These are phyloP conservation scores for Cicer arietinum DNA, from an alignment of 306 rosid genomes.

Conservation along the genomic window DNA sequence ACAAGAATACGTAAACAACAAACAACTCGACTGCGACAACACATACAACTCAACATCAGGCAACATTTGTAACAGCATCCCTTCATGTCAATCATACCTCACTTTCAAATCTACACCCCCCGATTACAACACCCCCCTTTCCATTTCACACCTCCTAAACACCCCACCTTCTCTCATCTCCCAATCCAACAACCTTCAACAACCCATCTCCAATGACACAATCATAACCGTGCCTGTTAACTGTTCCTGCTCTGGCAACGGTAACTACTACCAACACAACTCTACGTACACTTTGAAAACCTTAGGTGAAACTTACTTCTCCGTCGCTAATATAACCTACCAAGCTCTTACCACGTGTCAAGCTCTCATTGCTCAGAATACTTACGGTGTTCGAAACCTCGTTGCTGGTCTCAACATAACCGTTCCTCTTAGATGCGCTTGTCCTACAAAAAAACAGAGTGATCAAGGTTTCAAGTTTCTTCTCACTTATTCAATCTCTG, in stretches of 20 bases:
- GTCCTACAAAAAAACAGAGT: conserved; percentile 58
- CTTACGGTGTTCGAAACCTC: conserved; percentile 16
- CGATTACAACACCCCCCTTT: conserved; percentile 42
- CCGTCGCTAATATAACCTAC: conserved; percentile 65
- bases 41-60: conserved; percentile 49
- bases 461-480: conserved; percentile 58
- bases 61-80: conserved; percentile 52
- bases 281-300: conserved; percentile 44
- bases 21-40: conserved; percentile 58
- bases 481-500: conserved; percentile 51
- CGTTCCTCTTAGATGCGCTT: conserved; percentile 75
- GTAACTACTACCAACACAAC: conserved; percentile 56
- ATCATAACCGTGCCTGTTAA: conserved; percentile 57
- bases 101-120: conserved; percentile 61
- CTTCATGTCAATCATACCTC: conserved; percentile 64
- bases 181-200: conserved; percentile 54
- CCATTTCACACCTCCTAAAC: conserved; percentile 54
- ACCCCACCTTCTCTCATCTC: conserved; percentile 46
- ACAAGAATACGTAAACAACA: conserved; percentile 65
- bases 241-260: conserved; percentile 59
- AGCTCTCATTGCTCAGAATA: conserved; percentile 58
- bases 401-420: neutral
- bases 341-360: conserved; percentile 76
- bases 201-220: conserved; percentile 38
- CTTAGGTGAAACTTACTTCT: conserved; percentile 52